Evolutionary conservation across 805 yeast species (phyloP).

Genomic region (Saccharomycopsis malanga): DNA sequence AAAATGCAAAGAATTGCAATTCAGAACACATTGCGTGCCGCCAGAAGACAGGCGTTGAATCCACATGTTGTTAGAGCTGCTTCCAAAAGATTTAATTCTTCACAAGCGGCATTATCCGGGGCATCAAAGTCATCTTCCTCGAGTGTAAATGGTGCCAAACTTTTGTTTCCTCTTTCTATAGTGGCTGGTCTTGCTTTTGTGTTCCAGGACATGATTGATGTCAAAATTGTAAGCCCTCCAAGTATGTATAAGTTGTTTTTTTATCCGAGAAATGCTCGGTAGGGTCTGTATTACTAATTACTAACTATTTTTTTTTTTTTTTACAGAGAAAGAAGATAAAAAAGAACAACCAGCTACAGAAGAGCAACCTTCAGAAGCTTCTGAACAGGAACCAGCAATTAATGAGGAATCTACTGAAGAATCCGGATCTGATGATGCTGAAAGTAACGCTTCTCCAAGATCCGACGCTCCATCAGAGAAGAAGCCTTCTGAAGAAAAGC

Average conservation of each 20-base stretch:
- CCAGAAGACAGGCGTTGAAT: not conserved
- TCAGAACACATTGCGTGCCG: not conserved
- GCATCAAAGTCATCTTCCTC: not conserved
- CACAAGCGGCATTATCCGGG: no score
- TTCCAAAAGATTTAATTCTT: conserved; percentile 7
- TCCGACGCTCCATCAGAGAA: conserved; percentile 5
- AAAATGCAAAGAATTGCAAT: not conserved
- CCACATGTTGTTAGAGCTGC: not conserved
- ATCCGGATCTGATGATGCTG: no score
- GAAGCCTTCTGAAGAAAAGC: conserved; percentile 5
- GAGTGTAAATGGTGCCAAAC: not conserved
- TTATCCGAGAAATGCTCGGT: no score
- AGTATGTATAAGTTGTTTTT: not conserved
- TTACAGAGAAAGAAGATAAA: conserved; percentile 3
- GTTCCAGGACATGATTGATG: conserved; percentile 9
- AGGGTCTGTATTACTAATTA: no score
- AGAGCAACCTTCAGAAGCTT: not conserved
- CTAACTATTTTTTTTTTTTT: no score
- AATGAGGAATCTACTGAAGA: not conserved
- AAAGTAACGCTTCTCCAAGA: no score
- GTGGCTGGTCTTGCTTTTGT: conserved; percentile 4
- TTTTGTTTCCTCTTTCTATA: conserved; percentile 13
- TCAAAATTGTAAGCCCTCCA: not conserved
- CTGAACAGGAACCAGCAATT: not conserved
- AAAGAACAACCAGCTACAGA: not conserved